These are phyloP conservation scores for Asclepias syriaca DNA, from an alignment of 257 asterid species.

Conservation along the genomic window DNA sequence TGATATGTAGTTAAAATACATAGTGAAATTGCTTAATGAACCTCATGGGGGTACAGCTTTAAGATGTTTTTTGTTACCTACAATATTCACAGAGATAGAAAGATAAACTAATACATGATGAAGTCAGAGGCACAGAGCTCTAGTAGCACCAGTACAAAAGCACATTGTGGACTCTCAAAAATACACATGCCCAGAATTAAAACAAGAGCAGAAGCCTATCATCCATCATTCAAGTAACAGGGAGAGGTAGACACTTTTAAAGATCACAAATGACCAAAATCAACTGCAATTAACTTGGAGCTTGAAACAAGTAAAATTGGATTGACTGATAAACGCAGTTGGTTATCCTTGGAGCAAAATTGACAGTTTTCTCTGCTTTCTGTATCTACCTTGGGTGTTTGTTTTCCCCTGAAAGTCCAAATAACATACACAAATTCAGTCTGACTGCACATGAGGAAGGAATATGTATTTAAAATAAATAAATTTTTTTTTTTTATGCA, in stretches of 20 bases:
- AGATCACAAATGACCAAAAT: background rate
- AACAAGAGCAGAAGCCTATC: slow-evolving; percentile 12
- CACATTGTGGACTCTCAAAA: slow-evolving; percentile 8
- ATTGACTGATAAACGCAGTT: background rate
- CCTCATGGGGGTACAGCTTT: background rate
- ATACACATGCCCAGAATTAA: slow-evolving; percentile 9
- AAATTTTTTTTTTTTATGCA: background rate
- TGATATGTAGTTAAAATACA: background rate
- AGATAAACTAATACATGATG: slow-evolving; percentile 1
- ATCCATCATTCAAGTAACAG: background rate
- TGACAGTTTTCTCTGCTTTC: slow-evolving; percentile 3
- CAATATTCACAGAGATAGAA: slow-evolving; percentile 3
- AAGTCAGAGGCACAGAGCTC: background rate
- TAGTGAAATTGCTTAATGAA: background rate
- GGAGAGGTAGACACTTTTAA: background rate
- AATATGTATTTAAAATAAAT: no score
- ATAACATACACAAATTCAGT: background rate
- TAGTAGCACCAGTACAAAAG: background rate
- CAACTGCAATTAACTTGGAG: background rate
- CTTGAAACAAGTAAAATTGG: background rate
- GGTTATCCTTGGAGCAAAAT: slow-evolving; percentile 5
- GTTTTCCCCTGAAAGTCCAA: slow-evolving; percentile 3
- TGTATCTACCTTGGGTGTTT: background rate
- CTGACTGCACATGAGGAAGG: background rate
- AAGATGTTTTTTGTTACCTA: background rate